Percentiles rank a stretch among this genome's conserved stretches.
phyloP scores from a whole-genome alignment of 176 grass and related monocot genomes.

The Zea luxurians region DNA sequence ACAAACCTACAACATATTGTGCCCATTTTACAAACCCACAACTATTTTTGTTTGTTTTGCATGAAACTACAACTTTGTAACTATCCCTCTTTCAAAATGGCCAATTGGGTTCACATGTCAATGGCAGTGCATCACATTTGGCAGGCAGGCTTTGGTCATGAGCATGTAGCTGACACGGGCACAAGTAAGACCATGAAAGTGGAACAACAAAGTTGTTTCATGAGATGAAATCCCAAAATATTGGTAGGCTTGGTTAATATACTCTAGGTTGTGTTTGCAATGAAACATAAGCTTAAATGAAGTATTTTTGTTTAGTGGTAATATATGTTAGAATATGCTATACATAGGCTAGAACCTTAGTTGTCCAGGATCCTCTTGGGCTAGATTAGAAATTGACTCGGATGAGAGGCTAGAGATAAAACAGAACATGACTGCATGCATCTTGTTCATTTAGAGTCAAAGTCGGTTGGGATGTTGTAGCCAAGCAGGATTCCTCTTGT shows the following conservation, averaged over 20 bases:
- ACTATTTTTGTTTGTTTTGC: neutral
- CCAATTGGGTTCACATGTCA: neutral
- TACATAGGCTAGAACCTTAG: no score
- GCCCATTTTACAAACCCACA: neutral
- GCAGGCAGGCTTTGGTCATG: neutral
- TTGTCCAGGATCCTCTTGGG: no score
- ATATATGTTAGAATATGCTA: no score
- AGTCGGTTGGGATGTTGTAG: no score
- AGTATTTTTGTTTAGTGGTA: neutral
- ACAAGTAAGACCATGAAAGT: neutral
- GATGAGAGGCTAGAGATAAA: no score
- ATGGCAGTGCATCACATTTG: neutral
- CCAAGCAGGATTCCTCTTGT: no score
- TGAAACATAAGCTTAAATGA: neutral
- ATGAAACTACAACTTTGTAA: neutral
- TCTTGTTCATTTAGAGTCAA: no score
- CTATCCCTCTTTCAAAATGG: neutral
- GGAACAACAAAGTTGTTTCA: neutral
- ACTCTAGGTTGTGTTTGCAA: neutral
- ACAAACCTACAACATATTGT: neutral
- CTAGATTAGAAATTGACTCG: no score
- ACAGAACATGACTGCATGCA: no score
- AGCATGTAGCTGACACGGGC: neutral
- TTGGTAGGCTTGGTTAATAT: neutral
- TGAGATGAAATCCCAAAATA: neutral